Evolutionary conservation across 345 rosid genomes (phyloP).

Genomic region (Schrenkiella parvula): DNA sequence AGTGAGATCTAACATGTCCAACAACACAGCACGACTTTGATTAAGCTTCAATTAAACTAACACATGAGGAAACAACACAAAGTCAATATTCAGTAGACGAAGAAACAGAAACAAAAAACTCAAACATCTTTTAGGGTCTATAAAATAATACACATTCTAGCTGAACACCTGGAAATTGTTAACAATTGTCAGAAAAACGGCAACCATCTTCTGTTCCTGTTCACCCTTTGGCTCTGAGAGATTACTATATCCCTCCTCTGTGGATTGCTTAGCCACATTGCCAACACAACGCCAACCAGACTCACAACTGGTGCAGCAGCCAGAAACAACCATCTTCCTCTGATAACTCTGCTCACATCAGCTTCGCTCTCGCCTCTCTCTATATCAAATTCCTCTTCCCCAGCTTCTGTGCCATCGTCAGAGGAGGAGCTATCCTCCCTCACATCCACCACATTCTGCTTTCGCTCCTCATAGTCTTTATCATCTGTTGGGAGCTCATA

Average conservation of each 20-base stretch:
- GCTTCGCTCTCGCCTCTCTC: conserved; percentile 26
- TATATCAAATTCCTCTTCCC: conserved; percentile 34
- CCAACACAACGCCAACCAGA: conserved; percentile 68
- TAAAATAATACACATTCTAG: neutral
- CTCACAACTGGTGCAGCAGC: conserved; percentile 87
- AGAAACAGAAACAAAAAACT: neutral
- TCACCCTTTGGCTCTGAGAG: conserved; percentile 42
- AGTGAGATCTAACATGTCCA: too few species aligned
- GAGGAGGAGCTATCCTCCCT: conserved; percentile 43
- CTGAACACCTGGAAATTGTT: neutral
- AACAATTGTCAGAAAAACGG: conserved; percentile 44
- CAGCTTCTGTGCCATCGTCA: conserved; percentile 41
- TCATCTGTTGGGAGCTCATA: conserved; percentile 92
- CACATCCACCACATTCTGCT: conserved; percentile 38
- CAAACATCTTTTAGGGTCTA: neutral
- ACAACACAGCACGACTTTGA: too few species aligned
- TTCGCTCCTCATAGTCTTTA: conserved; percentile 68
- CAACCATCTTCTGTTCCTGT: conserved; percentile 80
- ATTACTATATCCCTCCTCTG: conserved; percentile 37
- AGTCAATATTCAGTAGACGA: too few species aligned
- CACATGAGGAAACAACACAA: too few species aligned
- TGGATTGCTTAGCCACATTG: conserved; percentile 63
- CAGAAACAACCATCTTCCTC: conserved; percentile 71
- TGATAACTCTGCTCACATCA: conserved; percentile 27
- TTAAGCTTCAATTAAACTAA: too few species aligned